A percentile compares a stretch with the other conserved stretches of the same genome.
Evolutionary conservation across 306 rosid species (phyloP).

Genomic region (Medicago lupulina): DNA sequence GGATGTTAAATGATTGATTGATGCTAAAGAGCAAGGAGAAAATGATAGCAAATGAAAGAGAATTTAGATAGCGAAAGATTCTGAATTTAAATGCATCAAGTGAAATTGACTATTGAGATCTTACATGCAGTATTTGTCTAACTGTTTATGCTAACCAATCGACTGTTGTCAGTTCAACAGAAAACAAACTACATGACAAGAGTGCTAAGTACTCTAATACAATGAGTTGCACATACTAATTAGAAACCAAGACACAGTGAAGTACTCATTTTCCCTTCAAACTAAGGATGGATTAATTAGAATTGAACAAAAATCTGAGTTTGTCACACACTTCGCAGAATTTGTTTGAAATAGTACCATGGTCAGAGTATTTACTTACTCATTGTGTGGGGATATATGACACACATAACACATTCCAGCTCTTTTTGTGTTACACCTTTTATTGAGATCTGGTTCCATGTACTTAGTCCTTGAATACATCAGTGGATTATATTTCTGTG

Average conservation of each 20-base stretch:
- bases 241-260: neutral
- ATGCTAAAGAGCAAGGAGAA: slow-evolving; percentile 8
- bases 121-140: neutral
- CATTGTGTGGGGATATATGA: neutral
- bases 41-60: neutral
- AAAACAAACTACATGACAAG: neutral
- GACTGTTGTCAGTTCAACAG: slow-evolving; percentile 13
- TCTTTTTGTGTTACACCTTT: neutral
- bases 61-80: neutral
- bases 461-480: neutral
- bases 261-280: neutral
- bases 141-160: slow-evolving; percentile 2
- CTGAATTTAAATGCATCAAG: slow-evolving; percentile 20
- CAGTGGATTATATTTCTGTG: neutral
- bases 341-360: neutral
- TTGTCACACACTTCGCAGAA: neutral
- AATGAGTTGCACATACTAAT: slow-evolving; percentile 4
- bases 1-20: slow-evolving; percentile 12
- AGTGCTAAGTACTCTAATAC: neutral
- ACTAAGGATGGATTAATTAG: neutral
- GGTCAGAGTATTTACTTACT: neutral
- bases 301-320: slow-evolving; percentile 3
- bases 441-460: neutral
- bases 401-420: neutral
- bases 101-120: neutral